Base-by-base conservation (phyloP, 495 filamentous ascomycete species). In the Xylaria castorea region DNA sequence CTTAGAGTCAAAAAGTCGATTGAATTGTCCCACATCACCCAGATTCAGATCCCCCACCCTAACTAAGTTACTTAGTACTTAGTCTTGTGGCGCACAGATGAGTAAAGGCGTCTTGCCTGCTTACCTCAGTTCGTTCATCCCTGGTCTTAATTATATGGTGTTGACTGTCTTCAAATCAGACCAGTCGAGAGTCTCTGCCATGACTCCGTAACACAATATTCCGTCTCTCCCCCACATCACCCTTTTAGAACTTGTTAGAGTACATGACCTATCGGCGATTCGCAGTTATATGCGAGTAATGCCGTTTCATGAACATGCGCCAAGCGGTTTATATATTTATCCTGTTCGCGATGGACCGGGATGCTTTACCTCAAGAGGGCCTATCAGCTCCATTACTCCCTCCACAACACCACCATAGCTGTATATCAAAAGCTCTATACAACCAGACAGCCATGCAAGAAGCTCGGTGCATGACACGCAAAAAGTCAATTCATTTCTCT, bases 241-340 rank as follows among this genome's bases (percentile, higher is more conserved):
- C 25, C 6, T 42, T 14, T 27, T 25, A 16, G 38, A 0, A 25
- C 30, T n/a, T 46, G 38, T 36, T 44, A 5, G 38, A 64, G n/a
- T 30, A 44, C 30, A 64, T 44, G 22, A 27, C 38, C 61, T 44
- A 22, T 30, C 6, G 14, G n/a, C 36, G 61, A 44, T 14, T 64
- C n/a, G 30, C 38, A 3, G 36, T 68, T 42, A 57, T 44, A 57
- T 68, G 66, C 66, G 48, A 57, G 27, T 68, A n/a, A 36, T 34
- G 25, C 14, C 36, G 66, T 68, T 68, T 57, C 66, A 68, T 68
- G 27, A 51, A 40, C 50, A 25, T 57, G 46, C 22, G 66, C 66
- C 66, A 55, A 57, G 48, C 11, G n/a, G 32, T 38, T 53, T 55
- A 34, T 42, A 30, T 55, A 51, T 57, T 57, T 51, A 57, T 18